A percentile compares a stretch with the other conserved stretches of the same genome.
Conservation (phyloP, 768 basidiomycete genomes). For the Bullera alba region DNA sequence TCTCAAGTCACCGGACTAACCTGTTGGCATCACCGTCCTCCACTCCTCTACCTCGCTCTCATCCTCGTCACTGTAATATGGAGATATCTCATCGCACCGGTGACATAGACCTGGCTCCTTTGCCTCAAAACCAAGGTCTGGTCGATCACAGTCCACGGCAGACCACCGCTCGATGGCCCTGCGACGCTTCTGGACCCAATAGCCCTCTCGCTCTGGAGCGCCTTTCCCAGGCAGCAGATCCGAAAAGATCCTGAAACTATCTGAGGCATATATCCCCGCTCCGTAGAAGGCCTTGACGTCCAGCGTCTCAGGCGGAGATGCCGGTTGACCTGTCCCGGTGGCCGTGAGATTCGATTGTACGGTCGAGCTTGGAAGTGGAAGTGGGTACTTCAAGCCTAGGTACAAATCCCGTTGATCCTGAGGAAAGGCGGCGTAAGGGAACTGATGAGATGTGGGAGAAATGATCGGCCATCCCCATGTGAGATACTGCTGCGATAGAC, state of each 20-base stretch:
- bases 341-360: neutral
- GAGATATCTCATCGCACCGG: constrained; percentile 35
- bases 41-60: constrained; percentile 51
- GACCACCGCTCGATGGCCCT: constrained; percentile 11
- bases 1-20: constrained; percentile 4
- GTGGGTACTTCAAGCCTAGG: neutral
- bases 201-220: constrained; percentile 24
- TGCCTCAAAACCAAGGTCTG: neutral
- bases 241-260: constrained; percentile 68
- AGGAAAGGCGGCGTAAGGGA: constrained; percentile 17
- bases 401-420: neutral
- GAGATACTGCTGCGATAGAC: constrained; percentile 54
- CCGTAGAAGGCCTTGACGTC: constrained; percentile 57
- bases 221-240: constrained; percentile 29
- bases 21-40: constrained; percentile 56
- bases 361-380: neutral
- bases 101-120: constrained; percentile 2
- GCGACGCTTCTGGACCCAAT: constrained; percentile 18
- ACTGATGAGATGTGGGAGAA: constrained; percentile 48
- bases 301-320: constrained; percentile 27
- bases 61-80: constrained; percentile 39
- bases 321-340: neutral
- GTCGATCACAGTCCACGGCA: neutral
- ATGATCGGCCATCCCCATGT: constrained; percentile 23
- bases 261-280: constrained; percentile 63